Percentiles rank a stretch among this genome's conserved stretches.
Conservation (phyloP, 2,329 filamentous ascomycete genomes). For the Stagonosporopsis vannaccii region DNA sequence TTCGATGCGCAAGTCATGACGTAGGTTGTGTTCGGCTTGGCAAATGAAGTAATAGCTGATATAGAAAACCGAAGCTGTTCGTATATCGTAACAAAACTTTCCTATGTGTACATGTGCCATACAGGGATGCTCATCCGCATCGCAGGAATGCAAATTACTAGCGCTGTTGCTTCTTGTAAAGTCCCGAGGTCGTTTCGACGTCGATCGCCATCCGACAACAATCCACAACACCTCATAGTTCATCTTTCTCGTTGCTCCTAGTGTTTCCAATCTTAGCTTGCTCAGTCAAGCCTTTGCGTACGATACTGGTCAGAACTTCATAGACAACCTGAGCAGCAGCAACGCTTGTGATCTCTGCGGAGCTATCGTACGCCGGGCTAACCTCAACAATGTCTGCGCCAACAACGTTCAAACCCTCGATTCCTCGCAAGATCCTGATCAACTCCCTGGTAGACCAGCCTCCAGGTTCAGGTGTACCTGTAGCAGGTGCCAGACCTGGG, state of each 20-base stretch:
- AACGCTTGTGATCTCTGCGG: slow-evolving; percentile 80
- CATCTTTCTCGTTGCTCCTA: slow-evolving; percentile 33
- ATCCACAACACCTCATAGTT: slow-evolving; percentile 25
- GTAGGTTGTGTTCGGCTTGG: slow-evolving; percentile 23
- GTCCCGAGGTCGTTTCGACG: not conserved
- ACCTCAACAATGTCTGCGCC: slow-evolving; percentile 93
- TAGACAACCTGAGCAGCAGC: slow-evolving; percentile 85
- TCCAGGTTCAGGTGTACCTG: slow-evolving; percentile 87
- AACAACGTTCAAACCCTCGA: slow-evolving; percentile 84
- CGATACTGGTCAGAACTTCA: slow-evolving; percentile 82
- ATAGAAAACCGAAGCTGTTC: not conserved
- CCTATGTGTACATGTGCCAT: not conserved
- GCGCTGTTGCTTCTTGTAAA: not conserved
- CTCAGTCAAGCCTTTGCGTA: slow-evolving; percentile 62
- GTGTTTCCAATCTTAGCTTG: slow-evolving; percentile 38
- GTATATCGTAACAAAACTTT: not conserved
- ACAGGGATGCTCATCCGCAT: too few relatives aligned
- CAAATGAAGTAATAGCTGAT: not conserved
- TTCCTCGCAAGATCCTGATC: slow-evolving; percentile 80
- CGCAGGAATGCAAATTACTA: not conserved
- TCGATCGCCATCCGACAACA: not conserved
- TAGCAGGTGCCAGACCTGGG: slow-evolving; percentile 75
- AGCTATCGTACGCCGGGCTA: slow-evolving; percentile 81
- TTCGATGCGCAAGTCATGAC: slow-evolving; percentile 28
- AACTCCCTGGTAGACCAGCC: slow-evolving; percentile 91